Conservation (phyloP, 805 yeast species). For the Monosporozyma solicola region DNA sequence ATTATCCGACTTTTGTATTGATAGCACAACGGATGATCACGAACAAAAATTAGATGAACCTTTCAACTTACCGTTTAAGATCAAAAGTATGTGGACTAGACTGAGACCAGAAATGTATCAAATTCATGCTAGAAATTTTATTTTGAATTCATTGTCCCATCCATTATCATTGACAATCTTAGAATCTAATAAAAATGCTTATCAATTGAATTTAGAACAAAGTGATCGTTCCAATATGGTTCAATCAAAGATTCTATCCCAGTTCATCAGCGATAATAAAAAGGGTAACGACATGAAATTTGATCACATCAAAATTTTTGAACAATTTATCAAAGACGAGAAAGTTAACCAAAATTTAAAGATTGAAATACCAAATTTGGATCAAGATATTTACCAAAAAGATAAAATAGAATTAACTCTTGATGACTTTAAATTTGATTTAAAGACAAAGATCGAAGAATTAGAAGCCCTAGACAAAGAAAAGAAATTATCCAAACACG, state of each 20-base stretch:
- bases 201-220: slow-evolving; percentile 12
- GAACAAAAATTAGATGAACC: not conserved
- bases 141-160: slow-evolving; percentile 11
- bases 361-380: slow-evolving; percentile 10
- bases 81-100: slow-evolving; percentile 11
- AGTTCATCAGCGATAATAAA: slow-evolving; percentile 1
- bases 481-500: slow-evolving; percentile 19
- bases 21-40: not conserved
- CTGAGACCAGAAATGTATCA: slow-evolving; percentile 28
- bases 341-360: slow-evolving; percentile 5
- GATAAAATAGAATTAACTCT: slow-evolving; percentile 11
- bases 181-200: slow-evolving; percentile 12
- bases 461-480: slow-evolving; percentile 11
- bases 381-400: slow-evolving; percentile 8
- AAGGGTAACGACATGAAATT: slow-evolving; percentile 9
- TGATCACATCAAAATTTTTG: slow-evolving; percentile 14
- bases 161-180: slow-evolving; percentile 25
- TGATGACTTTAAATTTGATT: slow-evolving; percentile 25
- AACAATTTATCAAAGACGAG: slow-evolving; percentile 11
- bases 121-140: slow-evolving; percentile 22
- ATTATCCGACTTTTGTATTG: not conserved
- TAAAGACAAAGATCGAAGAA: slow-evolving; percentile 16
- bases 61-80: slow-evolving; percentile 10
- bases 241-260: slow-evolving; percentile 5
- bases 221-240: slow-evolving; percentile 13